Percentiles rank a stretch among this genome's conserved stretches.
Evolutionary conservation across 2,329 filamentous ascomycete species (phyloP).

Genomic region (Ascochyta viciae-villosae): DNA sequence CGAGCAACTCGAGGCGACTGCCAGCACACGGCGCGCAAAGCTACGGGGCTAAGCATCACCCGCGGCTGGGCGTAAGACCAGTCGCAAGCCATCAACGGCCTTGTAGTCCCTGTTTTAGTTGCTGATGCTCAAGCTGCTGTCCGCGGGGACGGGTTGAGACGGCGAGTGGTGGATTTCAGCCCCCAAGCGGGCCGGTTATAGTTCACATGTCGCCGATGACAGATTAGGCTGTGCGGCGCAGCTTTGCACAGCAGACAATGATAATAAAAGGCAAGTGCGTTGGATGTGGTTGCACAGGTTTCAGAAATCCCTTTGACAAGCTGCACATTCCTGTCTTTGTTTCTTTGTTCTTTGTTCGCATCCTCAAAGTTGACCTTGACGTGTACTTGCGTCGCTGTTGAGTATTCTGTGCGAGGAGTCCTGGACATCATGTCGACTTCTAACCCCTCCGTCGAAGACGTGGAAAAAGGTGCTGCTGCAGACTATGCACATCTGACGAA

Average conservation of each 20-base stretch:
- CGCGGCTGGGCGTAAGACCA: constrained; percentile 10
- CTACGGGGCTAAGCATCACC: not conserved
- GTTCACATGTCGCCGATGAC: constrained; percentile 12
- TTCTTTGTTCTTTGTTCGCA: constrained; percentile 1
- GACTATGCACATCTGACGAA: constrained; percentile 66
- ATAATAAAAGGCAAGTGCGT: not conserved
- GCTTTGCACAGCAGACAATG: not conserved
- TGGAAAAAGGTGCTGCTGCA: constrained; percentile 54
- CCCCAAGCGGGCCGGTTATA: constrained; percentile 8
- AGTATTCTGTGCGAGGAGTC: not conserved
- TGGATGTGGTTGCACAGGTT: constrained; percentile 9
- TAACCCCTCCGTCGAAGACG: constrained; percentile 38
- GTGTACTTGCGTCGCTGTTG: not conserved
- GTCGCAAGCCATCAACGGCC: constrained; percentile 4
- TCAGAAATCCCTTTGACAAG: not conserved
- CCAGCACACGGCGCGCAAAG: not conserved
- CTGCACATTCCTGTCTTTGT: not conserved
- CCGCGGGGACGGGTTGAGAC: not conserved
- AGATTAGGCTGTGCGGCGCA: constrained; percentile 2
- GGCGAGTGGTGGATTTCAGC: not conserved
- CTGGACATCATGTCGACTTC: constrained; percentile 19
- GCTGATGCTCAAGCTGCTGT: not conserved
- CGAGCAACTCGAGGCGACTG: not conserved
- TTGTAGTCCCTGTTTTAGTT: not conserved
- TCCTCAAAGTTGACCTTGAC: not conserved